phyloP scores from a whole-genome alignment of 2,329 filamentous ascomycete genomes.

The Colletotrichum sp. region DNA sequence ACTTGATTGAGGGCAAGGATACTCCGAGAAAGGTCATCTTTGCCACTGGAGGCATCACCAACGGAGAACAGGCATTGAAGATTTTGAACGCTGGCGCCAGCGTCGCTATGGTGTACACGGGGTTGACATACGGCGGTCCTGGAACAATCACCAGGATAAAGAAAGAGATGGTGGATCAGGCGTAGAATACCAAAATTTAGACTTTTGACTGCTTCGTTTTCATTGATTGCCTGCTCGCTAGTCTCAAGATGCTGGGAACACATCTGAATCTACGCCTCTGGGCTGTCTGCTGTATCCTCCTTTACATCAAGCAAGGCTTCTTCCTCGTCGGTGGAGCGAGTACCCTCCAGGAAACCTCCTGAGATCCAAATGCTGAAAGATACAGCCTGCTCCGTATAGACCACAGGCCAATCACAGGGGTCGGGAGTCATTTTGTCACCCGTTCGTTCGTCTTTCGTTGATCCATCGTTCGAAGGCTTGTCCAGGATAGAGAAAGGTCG shows the following conservation, averaged over 20 bases:
- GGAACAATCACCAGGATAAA: slow-evolving; percentile 71
- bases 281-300: neutral
- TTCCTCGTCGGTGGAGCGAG: neutral
- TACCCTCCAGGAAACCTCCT: neutral
- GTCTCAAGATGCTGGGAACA: neutral
- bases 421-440: neutral
- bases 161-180: slow-evolving; percentile 59
- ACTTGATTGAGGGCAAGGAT: slow-evolving; percentile 24
- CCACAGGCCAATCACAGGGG: neutral
- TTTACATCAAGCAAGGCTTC: neutral
- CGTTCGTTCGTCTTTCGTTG: neutral
- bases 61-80: slow-evolving; percentile 81
- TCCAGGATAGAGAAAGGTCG: neutral
- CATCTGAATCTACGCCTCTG: neutral
- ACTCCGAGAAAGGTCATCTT: slow-evolving; percentile 79
- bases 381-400: neutral
- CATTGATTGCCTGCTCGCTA: neutral
- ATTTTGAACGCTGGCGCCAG: slow-evolving; percentile 88
- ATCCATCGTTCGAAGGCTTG: neutral
- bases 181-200: slow-evolving; percentile 29
- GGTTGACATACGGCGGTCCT: slow-evolving; percentile 66
- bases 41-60: slow-evolving; percentile 91
- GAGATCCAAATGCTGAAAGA: neutral
- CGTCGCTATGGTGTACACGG: slow-evolving; percentile 91
- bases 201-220: neutral